Evolutionary conservation across 306 rosid species (phyloP).

Genomic region (Phaseolus lunatus): DNA sequence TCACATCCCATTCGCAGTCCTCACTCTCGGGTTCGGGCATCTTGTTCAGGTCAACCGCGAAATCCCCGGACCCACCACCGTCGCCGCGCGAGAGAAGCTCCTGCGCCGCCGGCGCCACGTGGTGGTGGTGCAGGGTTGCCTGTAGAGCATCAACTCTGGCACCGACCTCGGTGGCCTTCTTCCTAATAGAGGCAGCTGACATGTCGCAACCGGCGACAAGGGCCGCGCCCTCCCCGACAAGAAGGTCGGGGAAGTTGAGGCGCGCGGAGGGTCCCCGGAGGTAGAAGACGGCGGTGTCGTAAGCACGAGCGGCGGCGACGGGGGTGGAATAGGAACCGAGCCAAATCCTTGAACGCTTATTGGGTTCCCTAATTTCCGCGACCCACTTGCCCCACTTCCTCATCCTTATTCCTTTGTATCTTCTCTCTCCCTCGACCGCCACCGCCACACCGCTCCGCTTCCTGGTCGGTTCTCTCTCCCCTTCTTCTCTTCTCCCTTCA

Average conservation of each 20-base stretch:
- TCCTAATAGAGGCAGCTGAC: slow-evolving; percentile 90
- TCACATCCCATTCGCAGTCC: slow-evolving; percentile 68
- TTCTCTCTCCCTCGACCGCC: slow-evolving; percentile 59
- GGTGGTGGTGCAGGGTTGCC: slow-evolving; percentile 53
- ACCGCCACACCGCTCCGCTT: neutral
- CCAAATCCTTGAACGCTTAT: slow-evolving; percentile 97
- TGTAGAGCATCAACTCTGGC: slow-evolving; percentile 88
- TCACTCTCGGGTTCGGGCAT: slow-evolving; percentile 86
- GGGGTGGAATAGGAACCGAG: slow-evolving; percentile 96
- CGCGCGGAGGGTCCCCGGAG: slow-evolving; percentile 91
- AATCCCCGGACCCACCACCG: slow-evolving; percentile 47
- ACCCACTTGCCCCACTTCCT: slow-evolving; percentile 99
- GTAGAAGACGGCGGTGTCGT: slow-evolving; percentile 93
- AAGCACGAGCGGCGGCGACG: slow-evolving; percentile 93
- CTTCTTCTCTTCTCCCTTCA: neutral
- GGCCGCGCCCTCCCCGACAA: slow-evolving; percentile 50
- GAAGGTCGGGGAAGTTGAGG: slow-evolving; percentile 83
- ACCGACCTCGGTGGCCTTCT: slow-evolving; percentile 94
- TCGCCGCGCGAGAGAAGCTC: slow-evolving; percentile 43
- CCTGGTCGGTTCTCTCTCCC: neutral
- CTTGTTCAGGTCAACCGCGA: slow-evolving; percentile 81
- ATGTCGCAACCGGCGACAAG: slow-evolving; percentile 48
- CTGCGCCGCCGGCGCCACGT: slow-evolving; percentile 36
- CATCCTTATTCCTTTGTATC: slow-evolving; percentile 98
- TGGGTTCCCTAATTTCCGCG: slow-evolving; percentile 97